A percentile compares a stretch with the other conserved stretches of the same genome.
These are phyloP conservation scores for Tetrahymena borealis DNA, from an alignment of 73 alveolate genomes.

Conservation along the genomic window DNA sequence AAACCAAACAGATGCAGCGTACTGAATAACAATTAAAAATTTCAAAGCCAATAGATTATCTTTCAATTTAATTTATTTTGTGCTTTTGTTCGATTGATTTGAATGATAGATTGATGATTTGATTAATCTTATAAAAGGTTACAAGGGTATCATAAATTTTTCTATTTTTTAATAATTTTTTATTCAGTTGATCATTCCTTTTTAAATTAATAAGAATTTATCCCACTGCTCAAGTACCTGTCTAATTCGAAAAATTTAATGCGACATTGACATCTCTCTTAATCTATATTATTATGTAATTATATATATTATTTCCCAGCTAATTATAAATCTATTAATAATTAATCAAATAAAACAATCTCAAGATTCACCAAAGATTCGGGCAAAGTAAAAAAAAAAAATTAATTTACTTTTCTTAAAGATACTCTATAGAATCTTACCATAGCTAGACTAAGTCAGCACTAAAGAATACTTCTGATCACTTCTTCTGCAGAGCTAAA, in stretches of 20 bases:
- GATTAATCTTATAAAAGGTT: not conserved
- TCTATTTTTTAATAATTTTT: not conserved
- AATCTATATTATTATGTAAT: not conserved
- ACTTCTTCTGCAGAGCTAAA: no score
- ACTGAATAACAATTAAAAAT: not conserved
- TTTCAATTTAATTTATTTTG: no score
- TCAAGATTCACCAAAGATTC: not conserved
- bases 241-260: not conserved
- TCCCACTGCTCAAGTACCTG: not conserved
- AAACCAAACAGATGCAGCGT: not conserved
- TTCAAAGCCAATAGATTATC: no score
- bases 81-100: no score
- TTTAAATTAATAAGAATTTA: not conserved
- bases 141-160: not conserved
- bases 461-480: not conserved
- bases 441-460: not conserved
- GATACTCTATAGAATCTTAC: not conserved
- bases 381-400: not conserved
- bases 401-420: not conserved
- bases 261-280: not conserved
- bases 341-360: not conserved
- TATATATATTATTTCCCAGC: not conserved
- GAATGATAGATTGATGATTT: not conserved
- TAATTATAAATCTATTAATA: not conserved
- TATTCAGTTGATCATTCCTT: not conserved